Base-by-base conservation (phyloP, 78 protist genomes). In the Cavenderia fasciculata region DNA sequence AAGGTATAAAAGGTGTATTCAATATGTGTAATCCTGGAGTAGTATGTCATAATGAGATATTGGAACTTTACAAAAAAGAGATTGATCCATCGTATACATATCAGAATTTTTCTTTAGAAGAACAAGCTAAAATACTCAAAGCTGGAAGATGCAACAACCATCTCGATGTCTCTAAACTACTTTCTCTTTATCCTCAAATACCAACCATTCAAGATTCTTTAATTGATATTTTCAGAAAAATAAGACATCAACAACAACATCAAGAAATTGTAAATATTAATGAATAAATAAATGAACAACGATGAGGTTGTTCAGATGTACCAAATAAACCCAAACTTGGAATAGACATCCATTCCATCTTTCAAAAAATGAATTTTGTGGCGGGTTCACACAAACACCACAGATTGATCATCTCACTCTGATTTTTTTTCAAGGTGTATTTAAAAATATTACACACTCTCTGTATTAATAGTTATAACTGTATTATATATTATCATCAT, bases 11-110 rank as follows among this genome's bases (percentile, higher is more conserved):
- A 19, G 98, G 98, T 40, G 33, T 96, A 34, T 96, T 57, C 74
- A 96, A 96, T 65, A 95, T 95, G 25, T 77, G 85, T 27, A 96
- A 95, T 74, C 98, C 96, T 10, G 98, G 98, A 14, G 91, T 66
- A 33, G 76, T 97, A 27, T 57, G 85, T 27, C 97, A 96, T 85
- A 95, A 95, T 74, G 96, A 96, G 27, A 46, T 96, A 10, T 59
- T 96, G n/a, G 74, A 92, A 25, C 77, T 96, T 29, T 96, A 96
- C 79, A 57, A 44, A 57, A 10, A 77, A 29, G 0, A 78, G 40
- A 56, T 95, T 41, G 95, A 96, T 75, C 96, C 95, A 18, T 2
- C 2, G 38, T 78, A 74, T 51, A 25, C 12, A 7, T 96, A 57
- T 34, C 25, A 46, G 16, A 93, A 93, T 56, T 96, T 96, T 49